Conservation (phyloP, 225 moss, liverwort and hornwort species). For the Pleurozium schreberi region DNA sequence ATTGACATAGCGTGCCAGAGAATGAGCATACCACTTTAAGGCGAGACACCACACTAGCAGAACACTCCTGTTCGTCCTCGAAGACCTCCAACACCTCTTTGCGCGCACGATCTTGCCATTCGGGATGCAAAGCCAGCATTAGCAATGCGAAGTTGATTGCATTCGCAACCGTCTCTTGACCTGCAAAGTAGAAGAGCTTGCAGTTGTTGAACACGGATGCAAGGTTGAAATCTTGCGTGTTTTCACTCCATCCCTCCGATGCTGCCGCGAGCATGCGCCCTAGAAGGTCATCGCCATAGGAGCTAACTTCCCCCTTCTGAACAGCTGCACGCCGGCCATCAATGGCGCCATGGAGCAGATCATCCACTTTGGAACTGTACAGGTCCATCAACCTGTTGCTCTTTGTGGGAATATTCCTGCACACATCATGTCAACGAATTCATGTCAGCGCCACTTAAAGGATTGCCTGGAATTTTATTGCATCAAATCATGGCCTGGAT, state of each 20-base stretch:
- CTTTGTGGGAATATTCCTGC: not conserved
- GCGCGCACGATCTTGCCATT: not conserved
- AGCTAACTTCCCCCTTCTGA: not conserved
- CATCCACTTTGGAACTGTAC: not conserved
- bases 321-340: not conserved
- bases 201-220: not conserved
- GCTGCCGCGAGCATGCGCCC: not conserved
- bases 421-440: not conserved
- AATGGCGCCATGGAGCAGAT: not conserved
- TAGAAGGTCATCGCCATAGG: not conserved
- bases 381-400: not conserved
- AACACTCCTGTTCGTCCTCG: not conserved
- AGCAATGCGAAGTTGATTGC: not conserved
- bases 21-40: not conserved
- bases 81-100: not conserved
- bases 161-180: not conserved
- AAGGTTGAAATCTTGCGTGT: not conserved
- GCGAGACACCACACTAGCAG: not conserved
- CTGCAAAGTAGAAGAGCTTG: not conserved
- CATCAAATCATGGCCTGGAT: not conserved
- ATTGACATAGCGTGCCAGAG: not conserved
- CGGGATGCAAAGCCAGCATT: not conserved
- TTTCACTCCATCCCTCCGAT: not conserved
- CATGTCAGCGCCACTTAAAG: not conserved
- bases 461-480: not conserved